Evolutionary conservation across 306 rosid genomes (phyloP).

Genomic region (Dalbergia cultrata): DNA sequence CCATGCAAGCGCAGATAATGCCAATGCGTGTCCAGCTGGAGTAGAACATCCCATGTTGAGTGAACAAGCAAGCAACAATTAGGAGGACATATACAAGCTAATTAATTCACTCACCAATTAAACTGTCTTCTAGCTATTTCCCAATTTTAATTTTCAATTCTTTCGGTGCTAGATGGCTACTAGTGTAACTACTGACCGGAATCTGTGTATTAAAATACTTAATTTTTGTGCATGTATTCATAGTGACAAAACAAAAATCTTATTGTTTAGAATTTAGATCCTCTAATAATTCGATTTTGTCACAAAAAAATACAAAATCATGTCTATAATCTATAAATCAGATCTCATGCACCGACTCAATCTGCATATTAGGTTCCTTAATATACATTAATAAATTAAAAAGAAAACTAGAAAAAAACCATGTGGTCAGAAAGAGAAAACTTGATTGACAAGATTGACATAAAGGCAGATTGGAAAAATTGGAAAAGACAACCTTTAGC

Average conservation of each 20-base stretch:
- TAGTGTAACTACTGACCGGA: not conserved
- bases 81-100: not conserved
- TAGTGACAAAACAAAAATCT: conserved; percentile 5
- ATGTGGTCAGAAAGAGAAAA: conserved; percentile 32
- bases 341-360: conserved; percentile 35
- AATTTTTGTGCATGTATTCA: not conserved
- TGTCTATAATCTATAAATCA: not conserved
- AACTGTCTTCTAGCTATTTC: conserved; percentile 41
- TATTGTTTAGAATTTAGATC: conserved; percentile 21
- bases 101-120: conserved; percentile 4
- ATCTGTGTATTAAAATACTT: conserved; percentile 21
- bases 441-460: conserved; percentile 48
- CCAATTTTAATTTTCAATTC: not conserved
- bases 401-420: not conserved
- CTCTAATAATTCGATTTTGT: conserved; percentile 1
- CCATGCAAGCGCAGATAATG: conserved; percentile 40
- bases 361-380: conserved; percentile 36
- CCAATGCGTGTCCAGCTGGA: conserved; percentile 52
- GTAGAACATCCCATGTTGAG: conserved; percentile 34
- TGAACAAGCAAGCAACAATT: conserved; percentile 37
- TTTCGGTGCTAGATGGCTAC: conserved; percentile 41
- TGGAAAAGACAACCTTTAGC: conserved; percentile 34
- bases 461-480: conserved; percentile 54
- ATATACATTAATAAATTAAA: conserved; percentile 3
- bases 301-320: not conserved